Conservation (phyloP, 1,284 basidiomycete genomes). For the Pyrrhoderma lamaoense region DNA sequence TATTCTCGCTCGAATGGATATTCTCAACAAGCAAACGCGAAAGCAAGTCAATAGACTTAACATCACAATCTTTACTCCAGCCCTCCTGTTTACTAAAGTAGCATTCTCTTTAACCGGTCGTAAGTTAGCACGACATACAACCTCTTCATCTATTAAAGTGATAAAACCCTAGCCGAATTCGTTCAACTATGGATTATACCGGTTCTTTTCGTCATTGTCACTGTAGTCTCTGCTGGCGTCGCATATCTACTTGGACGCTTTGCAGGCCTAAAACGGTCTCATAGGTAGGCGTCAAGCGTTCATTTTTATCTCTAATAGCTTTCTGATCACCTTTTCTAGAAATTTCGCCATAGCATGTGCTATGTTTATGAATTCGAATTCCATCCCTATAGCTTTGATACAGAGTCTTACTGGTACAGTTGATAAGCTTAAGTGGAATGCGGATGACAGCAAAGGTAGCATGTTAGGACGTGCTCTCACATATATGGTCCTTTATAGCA, state of each 20-base stretch:
- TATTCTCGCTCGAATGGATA: constrained; percentile 67
- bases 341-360: constrained; percentile 80
- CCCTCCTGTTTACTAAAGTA: constrained; percentile 90
- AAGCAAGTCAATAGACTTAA: constrained; percentile 79
- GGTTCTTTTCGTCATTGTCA: constrained; percentile 70
- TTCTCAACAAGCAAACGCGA: constrained; percentile 86
- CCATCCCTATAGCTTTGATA: constrained; percentile 87
- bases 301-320: background rate
- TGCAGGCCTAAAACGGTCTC: constrained; percentile 50
- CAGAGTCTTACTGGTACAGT: constrained; percentile 87
- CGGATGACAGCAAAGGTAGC: constrained; percentile 72
- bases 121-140: constrained; percentile 19
- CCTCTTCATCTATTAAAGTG: background rate
- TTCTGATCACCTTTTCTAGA: constrained; percentile 33
- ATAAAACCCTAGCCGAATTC: constrained; percentile 56
- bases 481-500: constrained; percentile 89
- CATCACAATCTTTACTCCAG: constrained; percentile 87
- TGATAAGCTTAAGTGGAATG: constrained; percentile 75
- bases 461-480: constrained; percentile 92
- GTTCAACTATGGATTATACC: constrained; percentile 90
- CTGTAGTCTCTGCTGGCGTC: constrained; percentile 51
- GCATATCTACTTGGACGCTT: constrained; percentile 43
- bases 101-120: constrained; percentile 73
- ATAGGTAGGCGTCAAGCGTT: constrained; percentile 38
- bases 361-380: constrained; percentile 91